Evolutionary conservation across 2,329 filamentous ascomycete species (phyloP).

Genomic region (Teratosphaeria destructans): DNA sequence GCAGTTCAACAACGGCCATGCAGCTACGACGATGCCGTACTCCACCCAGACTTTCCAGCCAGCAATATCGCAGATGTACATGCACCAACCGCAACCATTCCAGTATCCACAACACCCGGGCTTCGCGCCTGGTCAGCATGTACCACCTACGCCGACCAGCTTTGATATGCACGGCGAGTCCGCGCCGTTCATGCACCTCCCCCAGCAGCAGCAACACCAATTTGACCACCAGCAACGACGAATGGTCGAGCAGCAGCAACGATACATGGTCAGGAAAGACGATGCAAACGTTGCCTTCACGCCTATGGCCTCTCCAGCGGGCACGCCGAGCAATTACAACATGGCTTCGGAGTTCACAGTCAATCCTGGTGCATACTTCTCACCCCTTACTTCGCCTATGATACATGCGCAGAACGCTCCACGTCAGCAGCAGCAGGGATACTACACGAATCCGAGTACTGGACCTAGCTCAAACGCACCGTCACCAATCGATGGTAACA

Average conservation of each 20-base stretch:
- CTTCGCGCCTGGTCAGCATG: conserved; percentile 42
- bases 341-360: conserved; percentile 44
- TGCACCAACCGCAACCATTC: conserved; percentile 24
- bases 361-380: conserved; percentile 66
- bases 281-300: conserved; percentile 54
- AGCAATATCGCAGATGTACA: conserved; percentile 14
- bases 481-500: conserved; percentile 33
- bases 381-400: conserved; percentile 70
- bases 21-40: conserved; percentile 11
- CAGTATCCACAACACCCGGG: conserved; percentile 27
- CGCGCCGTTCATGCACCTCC: conserved; percentile 46
- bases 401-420: conserved; percentile 55
- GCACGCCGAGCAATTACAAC: conserved; percentile 58
- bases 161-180: conserved; percentile 59
- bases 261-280: conserved; percentile 57
- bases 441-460: conserved; percentile 44
- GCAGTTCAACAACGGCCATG: background rate
- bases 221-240: conserved; percentile 41
- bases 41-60: conserved; percentile 17
- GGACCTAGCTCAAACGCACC: conserved; percentile 40
- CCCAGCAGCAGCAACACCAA: conserved; percentile 37
- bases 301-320: conserved; percentile 71
- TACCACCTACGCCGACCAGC: conserved; percentile 72
- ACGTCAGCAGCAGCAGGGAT: conserved; percentile 30
- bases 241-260: conserved; percentile 47